Percentiles rank a stretch among this genome's conserved stretches.
Evolutionary conservation across 306 rosid species (phyloP).

Genomic region (Quercus mongolica): DNA sequence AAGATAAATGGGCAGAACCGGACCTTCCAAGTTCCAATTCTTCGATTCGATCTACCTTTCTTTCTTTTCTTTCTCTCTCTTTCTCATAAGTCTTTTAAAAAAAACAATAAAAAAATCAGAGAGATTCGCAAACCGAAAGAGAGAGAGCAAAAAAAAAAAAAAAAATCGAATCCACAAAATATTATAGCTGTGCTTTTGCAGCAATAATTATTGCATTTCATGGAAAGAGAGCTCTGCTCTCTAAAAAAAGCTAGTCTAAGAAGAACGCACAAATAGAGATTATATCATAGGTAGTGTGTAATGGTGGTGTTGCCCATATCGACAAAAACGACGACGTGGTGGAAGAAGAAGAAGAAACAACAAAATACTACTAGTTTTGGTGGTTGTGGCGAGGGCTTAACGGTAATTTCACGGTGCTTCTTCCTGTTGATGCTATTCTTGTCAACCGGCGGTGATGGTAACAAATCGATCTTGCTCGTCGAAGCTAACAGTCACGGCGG

Average conservation of each 20-base stretch:
- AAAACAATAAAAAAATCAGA: not conserved
- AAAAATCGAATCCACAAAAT: not conserved
- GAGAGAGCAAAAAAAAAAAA: not conserved
- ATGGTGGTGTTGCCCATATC: no score
- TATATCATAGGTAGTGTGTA: no score
- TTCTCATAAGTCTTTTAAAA: no score
- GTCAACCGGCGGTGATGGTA: conserved; percentile 13
- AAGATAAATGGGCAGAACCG: not conserved
- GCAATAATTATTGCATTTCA: conserved; percentile 1
- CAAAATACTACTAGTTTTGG: not conserved
- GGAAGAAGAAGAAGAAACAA: not conserved
- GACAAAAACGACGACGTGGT: no score
- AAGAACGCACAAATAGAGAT: not conserved
- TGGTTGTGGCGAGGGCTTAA: not conserved
- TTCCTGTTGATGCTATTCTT: conserved; percentile 11
- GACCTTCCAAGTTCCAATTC: not conserved
- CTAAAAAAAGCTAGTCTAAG: not conserved
- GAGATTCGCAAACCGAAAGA: not conserved
- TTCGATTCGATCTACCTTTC: not conserved
- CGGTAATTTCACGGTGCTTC: conserved; percentile 1
- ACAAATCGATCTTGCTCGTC: conserved; percentile 24
- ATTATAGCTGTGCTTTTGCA: not conserved
- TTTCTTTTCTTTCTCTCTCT: not conserved
- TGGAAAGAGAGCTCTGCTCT: conserved; percentile 17
- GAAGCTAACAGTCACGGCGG: conserved; percentile 24